Base-by-base conservation (phyloP, 1,139 yeast species). In the Debaryomyces udenii region DNA sequence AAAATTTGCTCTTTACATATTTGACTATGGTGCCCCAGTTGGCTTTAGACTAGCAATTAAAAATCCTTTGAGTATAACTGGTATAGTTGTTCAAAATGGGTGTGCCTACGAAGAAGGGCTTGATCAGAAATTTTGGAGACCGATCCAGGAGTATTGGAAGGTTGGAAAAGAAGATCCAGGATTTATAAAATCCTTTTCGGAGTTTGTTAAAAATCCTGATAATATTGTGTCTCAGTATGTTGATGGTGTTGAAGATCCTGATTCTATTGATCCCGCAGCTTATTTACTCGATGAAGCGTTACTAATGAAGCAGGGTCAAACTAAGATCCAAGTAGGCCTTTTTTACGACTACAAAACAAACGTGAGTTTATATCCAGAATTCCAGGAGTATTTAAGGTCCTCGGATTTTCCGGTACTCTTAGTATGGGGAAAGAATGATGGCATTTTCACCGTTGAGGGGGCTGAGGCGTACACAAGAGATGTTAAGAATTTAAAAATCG, bases 21-120 rank as follows among this genome's bases (percentile, higher is more conserved):
- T 72, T 43, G 77, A 72, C 44, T 72, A 70, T 45, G 78, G 78
- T 28, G 64, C 75, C 3, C 76, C 76, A 7, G 60, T 62, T 6
- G 76, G 68, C 0, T 54, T 63, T 28, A 59, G 74, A 43, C 44
- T 72, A 31, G 67, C 70, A 2, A 46, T 67, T 38, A 57, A 50
- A 29, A 46, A 57, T 10, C 68, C 73, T 5, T 46, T 50, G 4
- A 48, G 50, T 10, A 53, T 72, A 16, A 42, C 54, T 6, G 68
- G 60, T 1, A 47, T 72, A 20, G 52, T 70, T 38, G 39, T 62
- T 18, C 78, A 73, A 51, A 72, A 71, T 43, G 77, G 76, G 11
- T 71, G 70, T 51, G 73, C 75, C 13, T 72, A 71, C 43, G 65
- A 50, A 5, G 74, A 66, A 40, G 76, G 76, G 3, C 40, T 70